phyloP scores from a whole-genome alignment of 441 rosid genomes.

The Arabidopsis lyrata region DNA sequence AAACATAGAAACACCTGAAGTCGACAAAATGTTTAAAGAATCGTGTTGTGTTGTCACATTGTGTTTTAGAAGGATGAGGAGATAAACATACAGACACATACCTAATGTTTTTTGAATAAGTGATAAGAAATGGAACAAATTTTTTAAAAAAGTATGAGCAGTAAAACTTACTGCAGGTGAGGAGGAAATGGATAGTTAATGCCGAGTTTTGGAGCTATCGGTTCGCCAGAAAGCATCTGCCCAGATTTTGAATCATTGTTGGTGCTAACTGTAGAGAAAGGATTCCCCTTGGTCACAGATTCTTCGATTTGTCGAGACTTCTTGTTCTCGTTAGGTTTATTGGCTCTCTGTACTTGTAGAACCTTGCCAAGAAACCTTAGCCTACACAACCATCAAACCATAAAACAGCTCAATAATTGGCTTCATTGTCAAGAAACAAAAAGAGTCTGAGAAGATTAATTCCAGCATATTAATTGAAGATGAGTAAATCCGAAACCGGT shows the following conservation, averaged over 20 bases:
- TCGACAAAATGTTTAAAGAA: not conserved
- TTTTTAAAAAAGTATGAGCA: conserved; percentile 6
- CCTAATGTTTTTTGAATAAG: not conserved
- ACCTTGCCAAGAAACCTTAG: conserved; percentile 95
- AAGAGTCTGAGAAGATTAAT: not conserved
- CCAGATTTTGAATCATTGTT: conserved; percentile 49
- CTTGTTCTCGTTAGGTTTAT: conserved; percentile 55
- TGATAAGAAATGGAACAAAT: not conserved
- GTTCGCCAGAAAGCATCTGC: conserved; percentile 53
- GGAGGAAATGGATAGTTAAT: conserved; percentile 96
- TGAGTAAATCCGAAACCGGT: conserved; percentile 22
- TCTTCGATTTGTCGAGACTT: conserved; percentile 52
- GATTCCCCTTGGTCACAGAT: conserved; percentile 48
- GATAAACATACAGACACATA: not conserved
- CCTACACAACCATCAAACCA: conserved; percentile 55
- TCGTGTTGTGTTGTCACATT: not conserved
- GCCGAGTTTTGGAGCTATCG: conserved; percentile 91
- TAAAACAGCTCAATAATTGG: conserved; percentile 20
- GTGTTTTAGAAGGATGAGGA: conserved; percentile 25
- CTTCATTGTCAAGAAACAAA: not conserved
- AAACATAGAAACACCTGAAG: conserved; percentile 24
- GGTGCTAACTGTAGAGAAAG: conserved; percentile 38
- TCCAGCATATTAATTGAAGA: conserved; percentile 12
- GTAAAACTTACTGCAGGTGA: conserved; percentile 73
- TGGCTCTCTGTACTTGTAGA: conserved; percentile 79